Conservation (phyloP, 805 yeast species). For the Candida sithepensis region DNA sequence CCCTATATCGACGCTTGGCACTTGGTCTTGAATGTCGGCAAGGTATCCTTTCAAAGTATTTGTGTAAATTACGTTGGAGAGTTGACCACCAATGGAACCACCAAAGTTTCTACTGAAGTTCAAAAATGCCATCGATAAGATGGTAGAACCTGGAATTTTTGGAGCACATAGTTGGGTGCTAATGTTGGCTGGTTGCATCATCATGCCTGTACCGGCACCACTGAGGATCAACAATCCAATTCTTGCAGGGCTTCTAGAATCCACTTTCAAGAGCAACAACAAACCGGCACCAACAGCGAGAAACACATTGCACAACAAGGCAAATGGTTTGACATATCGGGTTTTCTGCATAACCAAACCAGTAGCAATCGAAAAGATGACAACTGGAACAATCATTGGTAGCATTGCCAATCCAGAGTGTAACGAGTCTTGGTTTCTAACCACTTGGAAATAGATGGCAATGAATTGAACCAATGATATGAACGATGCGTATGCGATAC, state of each 20-base stretch:
- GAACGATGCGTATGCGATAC: slow-evolving; percentile 38
- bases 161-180: slow-evolving; percentile 49
- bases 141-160: slow-evolving; percentile 45
- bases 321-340: slow-evolving; percentile 39
- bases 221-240: slow-evolving; percentile 44
- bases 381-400: slow-evolving; percentile 40
- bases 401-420: slow-evolving; percentile 43
- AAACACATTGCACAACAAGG: slow-evolving; percentile 33
- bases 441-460: slow-evolving; percentile 48
- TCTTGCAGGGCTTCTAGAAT: slow-evolving; percentile 33
- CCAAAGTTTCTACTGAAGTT: slow-evolving; percentile 44
- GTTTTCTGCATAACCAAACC: slow-evolving; percentile 39
- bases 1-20: not conserved
- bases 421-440: slow-evolving; percentile 38
- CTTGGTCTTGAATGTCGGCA: not conserved
- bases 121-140: slow-evolving; percentile 44
- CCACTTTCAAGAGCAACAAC: slow-evolving; percentile 35
- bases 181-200: slow-evolving; percentile 41
- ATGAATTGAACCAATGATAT: slow-evolving; percentile 35
- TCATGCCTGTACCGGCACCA: slow-evolving; percentile 45
- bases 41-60: slow-evolving; percentile 25
- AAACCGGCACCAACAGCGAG: slow-evolving; percentile 44
- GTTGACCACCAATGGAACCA: slow-evolving; percentile 41
- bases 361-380: slow-evolving; percentile 33
- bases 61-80: slow-evolving; percentile 40